Base-by-base conservation (phyloP, 345 rosid species). In the Kandelia obovata region DNA sequence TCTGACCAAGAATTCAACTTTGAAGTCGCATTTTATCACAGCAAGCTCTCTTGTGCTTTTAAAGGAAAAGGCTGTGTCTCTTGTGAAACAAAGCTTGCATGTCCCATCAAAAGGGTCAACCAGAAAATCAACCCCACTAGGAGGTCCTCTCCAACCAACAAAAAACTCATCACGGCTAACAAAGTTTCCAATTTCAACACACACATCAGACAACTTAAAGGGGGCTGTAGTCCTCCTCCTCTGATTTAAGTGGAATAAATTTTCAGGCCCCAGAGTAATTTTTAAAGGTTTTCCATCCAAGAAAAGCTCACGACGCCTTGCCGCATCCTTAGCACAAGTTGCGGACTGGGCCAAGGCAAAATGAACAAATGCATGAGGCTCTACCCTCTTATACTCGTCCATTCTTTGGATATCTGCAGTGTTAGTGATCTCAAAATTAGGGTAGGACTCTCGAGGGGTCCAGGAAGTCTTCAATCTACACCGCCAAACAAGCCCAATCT, bases 341-440 rank as follows among this genome's bases (percentile, higher is more conserved):
- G 79, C 80, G 30, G 92, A 77, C 16, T 72, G 74, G 52, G 92
- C 71, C 9, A 25, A 28, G 23, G 91, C 86, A 76, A 94, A 94
- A 85, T 94, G 98, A 47, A 91, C 92, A 77, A 89, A 94, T 1
- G 97, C 97, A 71, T 88, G 96, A 9, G 95, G 97, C 76, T 73
- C 90, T 63, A 94, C 93, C 78, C 76, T 83, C 75, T 67, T 77
- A 74, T 84, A 88, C 11, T 62, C 76, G 63, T 82, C 83, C 7
- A 68, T 58, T 69, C 28, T 73, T 65, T 1, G 65, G 59, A 82
- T 78, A 39, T 25, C 53, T 32, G 80, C 61, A 28, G 75, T 68
- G 68, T 80, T 69, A 0, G 49, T 19, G 67, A 84, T 77, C 65
- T 74, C 80, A 64, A 84, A 94, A 61, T 88, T 72, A 6, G 96